Conservation (phyloP, 805 yeast genomes). For the Komagataella ulmi region DNA sequence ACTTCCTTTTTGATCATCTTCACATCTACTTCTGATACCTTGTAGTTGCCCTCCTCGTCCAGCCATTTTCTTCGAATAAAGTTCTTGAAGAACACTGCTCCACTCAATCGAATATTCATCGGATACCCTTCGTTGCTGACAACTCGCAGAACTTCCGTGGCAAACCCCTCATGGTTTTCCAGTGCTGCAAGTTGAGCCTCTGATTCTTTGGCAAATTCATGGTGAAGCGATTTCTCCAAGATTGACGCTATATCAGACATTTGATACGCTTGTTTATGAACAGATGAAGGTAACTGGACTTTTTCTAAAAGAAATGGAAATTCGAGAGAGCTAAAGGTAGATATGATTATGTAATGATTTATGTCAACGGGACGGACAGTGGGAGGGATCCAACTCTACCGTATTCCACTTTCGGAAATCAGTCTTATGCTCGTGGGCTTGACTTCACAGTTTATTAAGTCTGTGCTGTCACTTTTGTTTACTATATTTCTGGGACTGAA, state of each 20-base stretch:
- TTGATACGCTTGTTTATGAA: neutral
- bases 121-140: conserved; percentile 50
- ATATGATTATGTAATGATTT: conserved; percentile 19
- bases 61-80: conserved; percentile 78
- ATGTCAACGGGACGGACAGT: conserved; percentile 21
- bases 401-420: conserved; percentile 17
- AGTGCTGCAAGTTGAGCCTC: conserved; percentile 50
- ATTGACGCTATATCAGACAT: conserved; percentile 38
- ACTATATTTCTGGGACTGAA: conserved; percentile 22
- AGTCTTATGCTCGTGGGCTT: conserved; percentile 19
- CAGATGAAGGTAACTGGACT: neutral
- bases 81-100: conserved; percentile 83
- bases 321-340: neutral
- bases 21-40: conserved; percentile 49
- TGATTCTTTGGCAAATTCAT: conserved; percentile 50
- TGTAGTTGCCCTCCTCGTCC: conserved; percentile 75
- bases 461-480: conserved; percentile 12
- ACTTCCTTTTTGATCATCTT: conserved; percentile 61
- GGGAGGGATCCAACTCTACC: conserved; percentile 18
- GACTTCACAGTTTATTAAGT: conserved; percentile 12
- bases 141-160: conserved; percentile 61
- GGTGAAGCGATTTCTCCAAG: conserved; percentile 51
- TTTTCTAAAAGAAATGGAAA: neutral
- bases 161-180: conserved; percentile 63
- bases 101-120: conserved; percentile 63